Conservation (phyloP, 2,329 filamentous ascomycete species). For the Neocucurbitaria cava region DNA sequence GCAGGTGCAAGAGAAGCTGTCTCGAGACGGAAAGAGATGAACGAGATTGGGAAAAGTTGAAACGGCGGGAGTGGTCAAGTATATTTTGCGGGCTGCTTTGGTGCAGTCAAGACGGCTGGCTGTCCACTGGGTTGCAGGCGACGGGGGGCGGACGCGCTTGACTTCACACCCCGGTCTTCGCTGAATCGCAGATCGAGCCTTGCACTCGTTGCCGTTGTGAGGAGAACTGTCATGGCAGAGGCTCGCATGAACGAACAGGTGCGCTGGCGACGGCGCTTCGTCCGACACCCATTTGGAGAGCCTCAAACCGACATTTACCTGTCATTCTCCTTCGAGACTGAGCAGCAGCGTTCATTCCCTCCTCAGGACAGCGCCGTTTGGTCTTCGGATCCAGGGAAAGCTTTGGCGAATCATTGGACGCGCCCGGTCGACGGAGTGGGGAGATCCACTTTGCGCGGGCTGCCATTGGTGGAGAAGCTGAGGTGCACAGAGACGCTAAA, state of each 20-base stretch:
- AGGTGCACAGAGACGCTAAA: slow-evolving; percentile 1
- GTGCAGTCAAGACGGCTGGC: slow-evolving; percentile 27
- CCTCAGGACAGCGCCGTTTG: slow-evolving; percentile 13
- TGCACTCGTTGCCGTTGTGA: slow-evolving; percentile 1
- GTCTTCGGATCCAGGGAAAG: slow-evolving; percentile 2
- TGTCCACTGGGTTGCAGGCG: slow-evolving; percentile 20
- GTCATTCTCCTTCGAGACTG: slow-evolving; percentile 21
- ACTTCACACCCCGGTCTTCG: slow-evolving; percentile 32
- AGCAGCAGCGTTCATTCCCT: slow-evolving; percentile 16
- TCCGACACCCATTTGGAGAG: neutral
- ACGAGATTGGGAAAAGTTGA: slow-evolving; percentile 50
- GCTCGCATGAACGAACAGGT: neutral
- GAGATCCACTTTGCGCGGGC: neutral
- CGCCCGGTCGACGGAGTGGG: neutral
- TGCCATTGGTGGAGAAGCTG: slow-evolving; percentile 3
- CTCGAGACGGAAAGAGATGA: slow-evolving; percentile 51
- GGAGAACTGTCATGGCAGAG: neutral
- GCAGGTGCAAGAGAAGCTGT: slow-evolving; percentile 45
- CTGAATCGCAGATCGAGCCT: slow-evolving; percentile 40
- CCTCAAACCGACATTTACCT: slow-evolving; percentile 1
- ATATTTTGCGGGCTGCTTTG: slow-evolving; percentile 40
- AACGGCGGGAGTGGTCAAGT: slow-evolving; percentile 46
- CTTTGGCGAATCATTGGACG: neutral
- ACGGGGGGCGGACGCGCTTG: slow-evolving; percentile 39
- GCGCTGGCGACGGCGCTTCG: neutral